A percentile compares a stretch with the other conserved stretches of the same genome.
Conservation (phyloP, 345 rosid species). For the Camelina neglecta region DNA sequence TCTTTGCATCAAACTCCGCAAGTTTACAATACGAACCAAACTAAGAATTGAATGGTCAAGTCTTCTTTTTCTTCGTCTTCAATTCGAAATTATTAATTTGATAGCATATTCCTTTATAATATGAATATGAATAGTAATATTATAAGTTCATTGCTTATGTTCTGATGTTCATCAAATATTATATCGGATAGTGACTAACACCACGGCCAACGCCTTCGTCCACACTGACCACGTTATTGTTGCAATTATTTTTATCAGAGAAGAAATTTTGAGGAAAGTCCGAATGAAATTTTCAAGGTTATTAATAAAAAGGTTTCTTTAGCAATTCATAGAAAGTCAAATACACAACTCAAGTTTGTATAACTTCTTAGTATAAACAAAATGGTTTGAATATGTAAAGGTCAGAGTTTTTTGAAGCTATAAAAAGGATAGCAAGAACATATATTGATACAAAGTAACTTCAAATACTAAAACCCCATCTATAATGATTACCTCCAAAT, state of each 20-base stretch:
- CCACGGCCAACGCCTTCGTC: conserved; percentile 3
- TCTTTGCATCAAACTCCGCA: background rate
- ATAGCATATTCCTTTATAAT: background rate
- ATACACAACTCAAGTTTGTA: background rate
- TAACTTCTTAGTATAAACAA: conserved; percentile 26
- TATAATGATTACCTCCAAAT: conserved; percentile 26
- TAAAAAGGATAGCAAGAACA: conserved; percentile 22
- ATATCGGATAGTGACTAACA: conserved; percentile 21
- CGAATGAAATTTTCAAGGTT: conserved; percentile 13
- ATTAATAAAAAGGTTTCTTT: conserved; percentile 9
- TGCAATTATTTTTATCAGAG: conserved; percentile 4
- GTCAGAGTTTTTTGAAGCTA: conserved; percentile 16
- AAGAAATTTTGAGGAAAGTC: conserved; percentile 14
- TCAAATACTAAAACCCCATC: background rate
- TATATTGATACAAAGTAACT: background rate
- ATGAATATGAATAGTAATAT: background rate
- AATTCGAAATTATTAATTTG: conserved; percentile 3
- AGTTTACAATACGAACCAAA: background rate
- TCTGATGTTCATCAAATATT: conserved; percentile 7
- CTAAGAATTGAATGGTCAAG: conserved; percentile 36
- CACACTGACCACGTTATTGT: background rate
- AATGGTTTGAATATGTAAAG: conserved; percentile 28
- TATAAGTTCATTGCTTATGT: background rate
- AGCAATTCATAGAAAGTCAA: conserved; percentile 30
- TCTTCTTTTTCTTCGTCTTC: conserved; percentile 15